Conservation (phyloP, 495 filamentous ascomycete species). For the Penicillium diatomitis region DNA sequence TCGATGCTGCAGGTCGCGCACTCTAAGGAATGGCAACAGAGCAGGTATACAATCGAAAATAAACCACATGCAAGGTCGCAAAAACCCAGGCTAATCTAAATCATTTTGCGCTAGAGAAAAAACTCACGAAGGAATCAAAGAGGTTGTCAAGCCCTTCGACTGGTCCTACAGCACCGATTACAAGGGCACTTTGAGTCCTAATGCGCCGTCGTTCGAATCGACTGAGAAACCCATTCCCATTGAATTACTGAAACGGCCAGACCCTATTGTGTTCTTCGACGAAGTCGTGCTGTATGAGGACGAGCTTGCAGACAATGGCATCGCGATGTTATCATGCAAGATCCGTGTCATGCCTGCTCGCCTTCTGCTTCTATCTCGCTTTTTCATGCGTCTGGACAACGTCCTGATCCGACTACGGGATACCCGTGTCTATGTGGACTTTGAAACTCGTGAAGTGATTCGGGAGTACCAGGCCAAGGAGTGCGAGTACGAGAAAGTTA, state of each 20-base stretch:
- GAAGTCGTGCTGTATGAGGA: slow-evolving; percentile 94
- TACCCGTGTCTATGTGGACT: slow-evolving; percentile 88
- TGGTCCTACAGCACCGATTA: slow-evolving; percentile 94
- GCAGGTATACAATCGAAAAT: slow-evolving; percentile 38
- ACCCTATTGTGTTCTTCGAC: slow-evolving; percentile 92
- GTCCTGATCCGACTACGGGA: slow-evolving; percentile 82
- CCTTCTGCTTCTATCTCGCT: slow-evolving; percentile 73
- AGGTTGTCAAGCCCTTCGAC: slow-evolving; percentile 91
- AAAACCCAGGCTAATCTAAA: background rate
- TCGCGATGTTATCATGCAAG: slow-evolving; percentile 79
- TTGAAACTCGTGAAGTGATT: slow-evolving; percentile 68
- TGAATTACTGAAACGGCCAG: slow-evolving; percentile 70
- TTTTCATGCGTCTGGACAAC: slow-evolving; percentile 88
- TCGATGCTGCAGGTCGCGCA: slow-evolving; percentile 89
- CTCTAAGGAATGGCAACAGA: slow-evolving; percentile 80
- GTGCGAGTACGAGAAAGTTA: slow-evolving; percentile 65
- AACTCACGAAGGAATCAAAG: slow-evolving; percentile 79
- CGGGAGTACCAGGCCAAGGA: slow-evolving; percentile 84
- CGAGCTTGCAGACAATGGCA: slow-evolving; percentile 95
- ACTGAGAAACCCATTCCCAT: slow-evolving; percentile 64
- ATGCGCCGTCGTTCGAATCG: slow-evolving; percentile 34
- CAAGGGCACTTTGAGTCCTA: slow-evolving; percentile 48
- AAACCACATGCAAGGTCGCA: background rate
- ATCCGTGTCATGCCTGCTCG: slow-evolving; percentile 83
- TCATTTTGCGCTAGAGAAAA: slow-evolving; percentile 49